Evolutionary conservation across 768 basidiomycete species (phyloP).

Genomic region (Termitomyces sp.): DNA sequence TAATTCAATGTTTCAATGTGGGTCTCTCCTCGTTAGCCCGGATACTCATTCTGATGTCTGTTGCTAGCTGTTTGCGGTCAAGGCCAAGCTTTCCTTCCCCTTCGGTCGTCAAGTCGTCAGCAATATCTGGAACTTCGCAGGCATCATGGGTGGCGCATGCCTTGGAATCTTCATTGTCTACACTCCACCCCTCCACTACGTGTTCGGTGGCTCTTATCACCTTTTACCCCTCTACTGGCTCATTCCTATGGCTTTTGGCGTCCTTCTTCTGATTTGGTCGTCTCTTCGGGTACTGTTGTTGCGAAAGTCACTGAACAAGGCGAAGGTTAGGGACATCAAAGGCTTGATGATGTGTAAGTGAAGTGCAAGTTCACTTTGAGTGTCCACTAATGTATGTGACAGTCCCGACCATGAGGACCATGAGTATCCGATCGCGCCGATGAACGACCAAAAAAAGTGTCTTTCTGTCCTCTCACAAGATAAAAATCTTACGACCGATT

Average conservation of each 20-base stretch:
- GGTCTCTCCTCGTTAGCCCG: conserved; percentile 4
- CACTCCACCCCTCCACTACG: conserved; percentile 62
- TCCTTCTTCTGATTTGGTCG: conserved; percentile 51
- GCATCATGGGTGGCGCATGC: conserved; percentile 55
- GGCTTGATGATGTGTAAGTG: conserved; percentile 70
- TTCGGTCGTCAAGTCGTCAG: conserved; percentile 51
- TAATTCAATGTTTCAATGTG: conserved; percentile 66
- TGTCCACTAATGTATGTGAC: conserved; percentile 3
- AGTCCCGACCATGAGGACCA: conserved; percentile 64
- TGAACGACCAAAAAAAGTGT: neutral
- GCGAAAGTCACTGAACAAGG: conserved; percentile 47
- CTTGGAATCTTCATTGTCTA: conserved; percentile 67
- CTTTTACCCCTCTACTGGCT: conserved; percentile 66
- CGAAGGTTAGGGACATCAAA: conserved; percentile 58
- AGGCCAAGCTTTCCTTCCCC: conserved; percentile 58
- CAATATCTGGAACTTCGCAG: conserved; percentile 62
- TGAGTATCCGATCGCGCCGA: conserved; percentile 49
- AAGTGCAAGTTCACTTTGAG: neutral
- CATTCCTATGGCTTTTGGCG: conserved; percentile 56
- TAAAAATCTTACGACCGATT: neutral
- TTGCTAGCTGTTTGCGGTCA: conserved; percentile 56
- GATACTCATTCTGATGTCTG: neutral
- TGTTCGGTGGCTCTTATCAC: conserved; percentile 56
- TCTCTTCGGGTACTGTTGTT: conserved; percentile 53
- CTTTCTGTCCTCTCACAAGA: neutral